A percentile compares a stretch with the other conserved stretches of the same genome.
These are phyloP conservation scores for Leccinum uliginosum DNA, from an alignment of 768 basidiomycete genomes.

Conservation along the genomic window DNA sequence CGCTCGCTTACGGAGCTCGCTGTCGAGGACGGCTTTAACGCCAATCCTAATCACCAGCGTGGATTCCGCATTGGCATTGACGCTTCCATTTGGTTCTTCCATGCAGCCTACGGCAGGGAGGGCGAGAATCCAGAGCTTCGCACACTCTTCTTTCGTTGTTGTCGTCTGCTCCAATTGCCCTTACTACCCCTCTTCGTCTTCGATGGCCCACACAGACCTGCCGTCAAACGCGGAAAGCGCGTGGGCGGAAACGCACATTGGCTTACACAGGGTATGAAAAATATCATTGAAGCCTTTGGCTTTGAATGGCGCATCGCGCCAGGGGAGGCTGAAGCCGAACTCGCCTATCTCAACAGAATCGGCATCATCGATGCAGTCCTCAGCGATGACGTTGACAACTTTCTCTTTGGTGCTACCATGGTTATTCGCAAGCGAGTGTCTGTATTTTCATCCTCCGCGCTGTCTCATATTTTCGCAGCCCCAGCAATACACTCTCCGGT, in stretches of 20 bases:
- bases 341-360: constrained; percentile 78
- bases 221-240: constrained; percentile 73
- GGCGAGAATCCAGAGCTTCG: constrained; percentile 87
- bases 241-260: constrained; percentile 59
- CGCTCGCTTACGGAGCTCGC: constrained; percentile 77
- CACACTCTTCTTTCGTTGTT: constrained; percentile 82
- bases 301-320: constrained; percentile 82
- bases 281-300: constrained; percentile 74
- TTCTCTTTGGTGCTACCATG: constrained; percentile 80
- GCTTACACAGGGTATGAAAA: constrained; percentile 72
- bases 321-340: constrained; percentile 92
- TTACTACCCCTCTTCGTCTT: constrained; percentile 90
- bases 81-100: constrained; percentile 79
- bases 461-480: constrained; percentile 36
- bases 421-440: constrained; percentile 75
- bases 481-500: constrained; percentile 69
- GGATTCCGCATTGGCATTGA: constrained; percentile 86
- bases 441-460: not conserved
- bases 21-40: constrained; percentile 68
- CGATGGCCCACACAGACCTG: constrained; percentile 82
- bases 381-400: constrained; percentile 91
- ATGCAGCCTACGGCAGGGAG: constrained; percentile 61
- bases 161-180: constrained; percentile 69
- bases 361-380: constrained; percentile 85
- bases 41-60: constrained; percentile 57